Evolutionary conservation across 331 rosid species (phyloP).

Genomic region (Cydonia oblonga): DNA sequence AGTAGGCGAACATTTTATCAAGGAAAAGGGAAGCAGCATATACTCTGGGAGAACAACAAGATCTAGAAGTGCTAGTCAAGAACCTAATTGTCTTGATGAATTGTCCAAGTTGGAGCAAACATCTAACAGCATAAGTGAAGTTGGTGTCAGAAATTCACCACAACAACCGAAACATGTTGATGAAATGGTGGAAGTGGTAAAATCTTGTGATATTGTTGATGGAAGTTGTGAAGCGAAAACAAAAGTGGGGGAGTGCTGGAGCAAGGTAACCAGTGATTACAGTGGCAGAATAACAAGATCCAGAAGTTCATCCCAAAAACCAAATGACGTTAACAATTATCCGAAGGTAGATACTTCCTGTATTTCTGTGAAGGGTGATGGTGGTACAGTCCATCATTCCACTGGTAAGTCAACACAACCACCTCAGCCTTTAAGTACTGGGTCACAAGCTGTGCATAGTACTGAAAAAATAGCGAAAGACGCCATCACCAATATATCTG

Average conservation of each 20-base stretch:
- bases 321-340: conserved; percentile 12
- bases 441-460: conserved; percentile 1
- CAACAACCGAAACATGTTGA: conserved; percentile 3
- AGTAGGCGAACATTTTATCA: conserved; percentile 12
- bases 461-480: conserved; percentile 13
- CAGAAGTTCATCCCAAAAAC: conserved; percentile 20
- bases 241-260: conserved; percentile 10
- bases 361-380: background rate
- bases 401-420: conserved; percentile 6
- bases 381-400: background rate
- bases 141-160: conserved; percentile 11
- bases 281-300: conserved; percentile 15
- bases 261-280: background rate
- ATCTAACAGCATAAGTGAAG: conserved; percentile 9
- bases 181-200: conserved; percentile 12
- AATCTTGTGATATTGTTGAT: conserved; percentile 9
- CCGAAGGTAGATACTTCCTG: background rate
- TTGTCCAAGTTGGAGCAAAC: conserved; percentile 19
- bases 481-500: conserved; percentile 2
- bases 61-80: conserved; percentile 28
- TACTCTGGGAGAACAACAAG: conserved; percentile 24
- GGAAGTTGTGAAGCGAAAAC: conserved; percentile 12
- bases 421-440: conserved; percentile 13
- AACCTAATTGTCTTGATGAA: conserved; percentile 10
- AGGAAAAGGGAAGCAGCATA: conserved; percentile 23